A percentile compares a stretch with the other conserved stretches of the same genome.
Evolutionary conservation across 1,284 basidiomycete genomes (phyloP).

Genomic region (Sphagnurus paluster): DNA sequence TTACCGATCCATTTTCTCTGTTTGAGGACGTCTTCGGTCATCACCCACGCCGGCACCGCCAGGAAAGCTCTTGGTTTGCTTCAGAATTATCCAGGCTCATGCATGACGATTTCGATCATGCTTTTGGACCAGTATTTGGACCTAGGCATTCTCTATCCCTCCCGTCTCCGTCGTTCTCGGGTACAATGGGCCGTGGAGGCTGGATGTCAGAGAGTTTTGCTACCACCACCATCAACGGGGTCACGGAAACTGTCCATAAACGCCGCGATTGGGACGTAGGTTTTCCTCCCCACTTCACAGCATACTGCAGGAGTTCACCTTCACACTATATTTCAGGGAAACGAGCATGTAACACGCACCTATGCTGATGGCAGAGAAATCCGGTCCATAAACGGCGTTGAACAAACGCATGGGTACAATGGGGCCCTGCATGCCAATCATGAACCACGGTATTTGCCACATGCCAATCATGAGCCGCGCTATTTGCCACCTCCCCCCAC

Average conservation of each 20-base stretch:
- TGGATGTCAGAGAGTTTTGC: constrained; percentile 57
- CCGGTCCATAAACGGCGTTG: constrained; percentile 67
- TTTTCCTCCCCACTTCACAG: constrained; percentile 11
- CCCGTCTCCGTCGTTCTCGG: constrained; percentile 20
- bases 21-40: constrained; percentile 66
- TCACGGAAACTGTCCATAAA: constrained; percentile 58
- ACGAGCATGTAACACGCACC: constrained; percentile 65
- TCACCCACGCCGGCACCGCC: constrained; percentile 21
- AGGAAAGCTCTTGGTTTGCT: constrained; percentile 22
- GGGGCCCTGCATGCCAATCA: constrained; percentile 16
- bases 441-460: constrained; percentile 3
- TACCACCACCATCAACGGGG: constrained; percentile 61
- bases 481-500: not conserved
- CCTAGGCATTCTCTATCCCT: constrained; percentile 12
- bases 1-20: constrained; percentile 72
- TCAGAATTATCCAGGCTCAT: constrained; percentile 15
- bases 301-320: constrained; percentile 8
- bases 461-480: constrained; percentile 7
- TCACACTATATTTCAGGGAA: constrained; percentile 53
- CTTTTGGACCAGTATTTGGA: constrained; percentile 25
- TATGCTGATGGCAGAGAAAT: constrained; percentile 65
- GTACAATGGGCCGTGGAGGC: constrained; percentile 24
- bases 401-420: constrained; percentile 45
- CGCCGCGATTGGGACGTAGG: constrained; percentile 57
- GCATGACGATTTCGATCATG: constrained; percentile 29